Percentiles rank a stretch among this genome's conserved stretches.
Conservation (phyloP, 805 yeast species). For the Grigorovia humatica region DNA sequence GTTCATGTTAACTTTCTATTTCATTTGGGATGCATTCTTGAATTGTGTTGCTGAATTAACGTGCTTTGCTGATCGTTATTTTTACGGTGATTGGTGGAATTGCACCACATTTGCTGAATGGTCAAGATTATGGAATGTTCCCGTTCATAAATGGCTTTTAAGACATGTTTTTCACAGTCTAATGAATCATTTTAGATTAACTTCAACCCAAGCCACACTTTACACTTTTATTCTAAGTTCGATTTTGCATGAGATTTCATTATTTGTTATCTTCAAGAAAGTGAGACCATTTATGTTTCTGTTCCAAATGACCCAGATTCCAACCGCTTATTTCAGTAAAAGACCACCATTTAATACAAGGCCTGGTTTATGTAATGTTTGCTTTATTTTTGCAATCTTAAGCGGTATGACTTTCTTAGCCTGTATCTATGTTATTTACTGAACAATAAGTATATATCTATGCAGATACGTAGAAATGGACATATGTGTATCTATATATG, state of each 20-base stretch:
- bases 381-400: constrained; percentile 88
- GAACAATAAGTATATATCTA: constrained; percentile 2
- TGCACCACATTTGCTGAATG: constrained; percentile 88
- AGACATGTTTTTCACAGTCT: constrained; percentile 93
- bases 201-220: constrained; percentile 59
- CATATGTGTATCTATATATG: too few relatives aligned
- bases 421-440: constrained; percentile 71
- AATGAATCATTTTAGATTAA: constrained; percentile 61
- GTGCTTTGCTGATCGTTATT: constrained; percentile 78
- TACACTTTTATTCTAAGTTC: constrained; percentile 74
- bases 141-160: constrained; percentile 80
- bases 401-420: constrained; percentile 85
- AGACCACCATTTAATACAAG: constrained; percentile 46
- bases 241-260: constrained; percentile 79
- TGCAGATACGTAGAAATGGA: not conserved
- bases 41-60: constrained; percentile 87
- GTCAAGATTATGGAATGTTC: constrained; percentile 88
- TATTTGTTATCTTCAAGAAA: constrained; percentile 77
- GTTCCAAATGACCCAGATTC: constrained; percentile 83
- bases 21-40: constrained; percentile 92
- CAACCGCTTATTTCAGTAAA: constrained; percentile 56
- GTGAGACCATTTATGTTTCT: constrained; percentile 73
- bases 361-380: constrained; percentile 59
- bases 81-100: constrained; percentile 98
- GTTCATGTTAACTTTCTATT: constrained; percentile 69